Conservation (phyloP, 768 basidiomycete species). For the Mycena leptocephala region DNA sequence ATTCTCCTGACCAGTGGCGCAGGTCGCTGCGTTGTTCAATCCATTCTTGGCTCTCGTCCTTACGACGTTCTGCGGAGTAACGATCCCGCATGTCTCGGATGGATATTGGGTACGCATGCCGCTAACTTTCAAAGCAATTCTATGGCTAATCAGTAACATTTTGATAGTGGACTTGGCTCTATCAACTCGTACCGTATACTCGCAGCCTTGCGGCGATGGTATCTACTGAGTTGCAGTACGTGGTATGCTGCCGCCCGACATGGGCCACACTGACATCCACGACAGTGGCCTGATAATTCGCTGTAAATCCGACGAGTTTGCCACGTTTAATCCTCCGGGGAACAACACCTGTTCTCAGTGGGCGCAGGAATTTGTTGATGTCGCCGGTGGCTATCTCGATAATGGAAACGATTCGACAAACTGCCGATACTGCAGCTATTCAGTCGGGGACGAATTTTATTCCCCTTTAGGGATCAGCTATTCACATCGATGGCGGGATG, state of each 20-base stretch:
- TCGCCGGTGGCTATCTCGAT: slow-evolving; percentile 82
- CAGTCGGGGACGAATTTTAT: slow-evolving; percentile 80
- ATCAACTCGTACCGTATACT: slow-evolving; percentile 81
- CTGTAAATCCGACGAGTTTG: slow-evolving; percentile 81
- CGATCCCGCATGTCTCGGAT: slow-evolving; percentile 78
- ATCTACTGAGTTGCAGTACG: slow-evolving; percentile 83
- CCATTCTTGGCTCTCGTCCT: slow-evolving; percentile 81
- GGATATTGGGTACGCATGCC: slow-evolving; percentile 13
- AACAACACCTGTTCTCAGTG: slow-evolving; percentile 83
- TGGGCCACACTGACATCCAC: slow-evolving; percentile 26
- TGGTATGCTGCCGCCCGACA: slow-evolving; percentile 1
- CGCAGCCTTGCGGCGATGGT: slow-evolving; percentile 81
- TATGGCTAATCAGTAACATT: slow-evolving; percentile 53
- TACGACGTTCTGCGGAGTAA: slow-evolving; percentile 86
- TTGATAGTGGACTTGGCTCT: slow-evolving; percentile 82
- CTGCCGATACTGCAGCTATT: slow-evolving; percentile 85
- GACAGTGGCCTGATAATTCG: slow-evolving; percentile 72
- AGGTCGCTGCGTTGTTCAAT: slow-evolving; percentile 86
- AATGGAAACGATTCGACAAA: slow-evolving; percentile 71
- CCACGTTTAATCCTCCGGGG: slow-evolving; percentile 78
- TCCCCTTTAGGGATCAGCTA: slow-evolving; percentile 78
- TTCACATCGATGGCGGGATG: slow-evolving; percentile 77
- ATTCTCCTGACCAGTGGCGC: slow-evolving; percentile 33
- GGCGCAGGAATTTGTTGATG: slow-evolving; percentile 76
- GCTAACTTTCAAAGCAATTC: background rate